phyloP scores from a whole-genome alignment of 768 basidiomycete genomes.

The Lyophyllum semitale region DNA sequence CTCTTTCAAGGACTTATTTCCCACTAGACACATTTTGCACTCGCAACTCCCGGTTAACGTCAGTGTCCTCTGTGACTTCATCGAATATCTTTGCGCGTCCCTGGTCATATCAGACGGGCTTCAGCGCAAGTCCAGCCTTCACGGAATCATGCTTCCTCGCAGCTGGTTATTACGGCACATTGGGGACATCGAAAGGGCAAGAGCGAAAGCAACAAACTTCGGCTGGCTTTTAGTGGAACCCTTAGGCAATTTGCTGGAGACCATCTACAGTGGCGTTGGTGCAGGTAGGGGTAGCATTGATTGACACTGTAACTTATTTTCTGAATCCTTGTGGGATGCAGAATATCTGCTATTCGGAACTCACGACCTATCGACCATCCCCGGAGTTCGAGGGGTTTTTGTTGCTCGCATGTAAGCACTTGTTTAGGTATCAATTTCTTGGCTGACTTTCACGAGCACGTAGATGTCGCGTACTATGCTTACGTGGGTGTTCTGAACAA shows the following conservation, averaged over 20 bases:
- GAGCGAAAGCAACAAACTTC: conserved; percentile 4
- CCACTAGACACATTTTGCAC: conserved; percentile 45
- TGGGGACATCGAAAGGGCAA: conserved; percentile 7
- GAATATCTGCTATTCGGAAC: conserved; percentile 31
- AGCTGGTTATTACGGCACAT: conserved; percentile 45
- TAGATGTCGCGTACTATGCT: conserved; percentile 49
- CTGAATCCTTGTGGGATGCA: conserved; percentile 3
- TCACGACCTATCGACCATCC: conserved; percentile 19
- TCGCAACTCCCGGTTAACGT: conserved; percentile 41
- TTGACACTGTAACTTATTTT: not conserved
- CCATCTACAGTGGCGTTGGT: conserved; percentile 27
- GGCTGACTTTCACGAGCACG: not conserved
- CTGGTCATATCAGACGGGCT: conserved; percentile 36
- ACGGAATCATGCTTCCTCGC: conserved; percentile 53
- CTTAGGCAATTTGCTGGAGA: conserved; percentile 26
- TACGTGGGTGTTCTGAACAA: conserved; percentile 33
- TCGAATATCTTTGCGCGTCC: conserved; percentile 49
- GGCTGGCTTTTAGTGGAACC: conserved; percentile 11
- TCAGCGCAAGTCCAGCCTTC: conserved; percentile 26
- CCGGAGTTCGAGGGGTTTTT: conserved; percentile 35
- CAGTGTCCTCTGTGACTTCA: conserved; percentile 48
- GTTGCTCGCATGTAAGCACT: conserved; percentile 48
- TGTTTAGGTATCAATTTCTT: not conserved
- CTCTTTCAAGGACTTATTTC: not conserved
- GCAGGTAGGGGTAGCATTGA: conserved; percentile 22